phyloP scores from a whole-genome alignment of 2,329 filamentous ascomycete species.

The Sporothrix variecibatus region DNA sequence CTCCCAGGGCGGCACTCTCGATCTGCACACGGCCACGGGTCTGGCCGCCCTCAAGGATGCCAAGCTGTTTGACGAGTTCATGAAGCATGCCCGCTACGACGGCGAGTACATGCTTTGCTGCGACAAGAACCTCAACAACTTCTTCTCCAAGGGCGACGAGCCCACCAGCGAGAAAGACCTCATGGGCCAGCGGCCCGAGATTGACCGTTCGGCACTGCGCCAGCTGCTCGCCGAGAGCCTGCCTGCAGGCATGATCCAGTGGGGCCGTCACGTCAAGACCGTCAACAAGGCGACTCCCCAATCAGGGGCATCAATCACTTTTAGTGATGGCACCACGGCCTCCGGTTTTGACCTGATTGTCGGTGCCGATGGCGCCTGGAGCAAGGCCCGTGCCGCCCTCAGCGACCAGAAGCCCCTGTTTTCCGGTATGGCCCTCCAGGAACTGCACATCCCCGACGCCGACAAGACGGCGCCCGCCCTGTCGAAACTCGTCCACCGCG shows the following conservation, averaged over 20 bases:
- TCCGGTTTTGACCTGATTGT: constrained; percentile 45
- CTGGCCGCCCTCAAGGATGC: constrained; percentile 54
- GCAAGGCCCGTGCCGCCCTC: constrained; percentile 41
- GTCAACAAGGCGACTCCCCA: constrained; percentile 37
- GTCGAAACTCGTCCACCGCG: constrained; percentile 48
- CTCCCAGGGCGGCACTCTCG: constrained; percentile 55
- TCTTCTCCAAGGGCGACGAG: constrained; percentile 38
- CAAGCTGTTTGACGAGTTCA: constrained; percentile 52
- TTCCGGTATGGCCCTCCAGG: constrained; percentile 47
- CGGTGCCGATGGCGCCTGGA: constrained; percentile 43
- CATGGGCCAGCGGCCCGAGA: constrained; percentile 49
- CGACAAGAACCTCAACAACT: constrained; percentile 44
- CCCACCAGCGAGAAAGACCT: constrained; percentile 30
- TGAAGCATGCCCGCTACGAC: constrained; percentile 53
- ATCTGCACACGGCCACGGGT: constrained; percentile 55
- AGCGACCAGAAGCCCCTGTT: constrained; percentile 47
- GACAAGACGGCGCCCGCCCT: constrained; percentile 47
- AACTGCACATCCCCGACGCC: constrained; percentile 46
- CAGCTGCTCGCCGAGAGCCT: constrained; percentile 49
- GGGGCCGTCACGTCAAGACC: constrained; percentile 47
- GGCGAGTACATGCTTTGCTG: constrained; percentile 52
- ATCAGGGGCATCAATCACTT: constrained; percentile 40
- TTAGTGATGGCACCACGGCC: constrained; percentile 39
- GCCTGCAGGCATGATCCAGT: constrained; percentile 48
- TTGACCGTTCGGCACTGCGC: constrained; percentile 51